Conservation (phyloP, 2,329 filamentous ascomycete genomes). For the Xylariaceae sp. region DNA sequence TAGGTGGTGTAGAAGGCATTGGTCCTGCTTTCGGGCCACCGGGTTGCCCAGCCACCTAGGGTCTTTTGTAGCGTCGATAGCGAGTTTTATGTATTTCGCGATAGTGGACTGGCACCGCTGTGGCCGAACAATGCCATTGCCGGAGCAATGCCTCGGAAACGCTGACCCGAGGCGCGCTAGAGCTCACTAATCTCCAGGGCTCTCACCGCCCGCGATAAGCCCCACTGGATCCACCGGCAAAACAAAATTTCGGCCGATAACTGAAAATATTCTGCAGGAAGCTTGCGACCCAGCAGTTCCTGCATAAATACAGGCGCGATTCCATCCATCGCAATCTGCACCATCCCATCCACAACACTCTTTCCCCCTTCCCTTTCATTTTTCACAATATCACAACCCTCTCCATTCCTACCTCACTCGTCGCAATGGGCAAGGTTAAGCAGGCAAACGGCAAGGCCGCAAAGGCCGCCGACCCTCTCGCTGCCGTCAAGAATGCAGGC, state of each 20-base stretch:
- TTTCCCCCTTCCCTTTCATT: neutral
- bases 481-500: conserved; percentile 60
- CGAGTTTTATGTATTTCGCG: too few species aligned
- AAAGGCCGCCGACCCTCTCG: conserved; percentile 49
- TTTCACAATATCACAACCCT: too few species aligned
- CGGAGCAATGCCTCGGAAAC: neutral
- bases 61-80: neutral
- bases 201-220: conserved; percentile 29
- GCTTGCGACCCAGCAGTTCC: conserved; percentile 19
- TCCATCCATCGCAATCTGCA: neutral
- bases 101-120: neutral
- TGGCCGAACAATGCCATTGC: neutral
- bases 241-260: conserved; percentile 25
- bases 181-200: neutral
- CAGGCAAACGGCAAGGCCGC: conserved; percentile 51
- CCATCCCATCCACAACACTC: neutral
- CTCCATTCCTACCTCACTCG: conserved; percentile 14
- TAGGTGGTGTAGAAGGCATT: too few species aligned
- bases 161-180: neutral
- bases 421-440: conserved; percentile 64
- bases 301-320: conserved; percentile 24
- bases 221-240: conserved; percentile 27
- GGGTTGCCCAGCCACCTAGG: neutral
- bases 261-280: conserved; percentile 20
- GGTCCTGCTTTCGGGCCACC: neutral